Base-by-base conservation (phyloP, 148 eudicot species). In the Cornus florida region DNA sequence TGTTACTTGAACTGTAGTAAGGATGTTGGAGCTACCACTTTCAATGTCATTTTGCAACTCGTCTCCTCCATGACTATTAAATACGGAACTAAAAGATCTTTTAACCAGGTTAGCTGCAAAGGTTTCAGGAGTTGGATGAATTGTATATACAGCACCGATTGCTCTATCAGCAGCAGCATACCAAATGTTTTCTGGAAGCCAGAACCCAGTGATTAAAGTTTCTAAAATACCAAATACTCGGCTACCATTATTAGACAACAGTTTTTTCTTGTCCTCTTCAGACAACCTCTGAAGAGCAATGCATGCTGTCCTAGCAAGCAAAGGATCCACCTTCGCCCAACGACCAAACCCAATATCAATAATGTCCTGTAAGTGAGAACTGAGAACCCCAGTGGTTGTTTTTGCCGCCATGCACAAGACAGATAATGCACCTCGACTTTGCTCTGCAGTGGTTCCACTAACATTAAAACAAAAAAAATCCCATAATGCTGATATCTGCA, bases 261-360 rank as follows among this genome's bases (percentile, higher is more conserved):
- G 82, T 65, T 86, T 93, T 88, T 91, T 89, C 87, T 87, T 92
- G 82, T 95, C 99, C 65, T 93, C 97, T 79, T 86, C 93, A 66
- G 99, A 87, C 75, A 95, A 80, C 85, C 97, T 92, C 83, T 93
- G 97, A 67, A 95, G 90, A 81, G 93, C 94, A 81, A 86, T 69
- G 80, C 99, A 95, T 50, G 97, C 97, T 83, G 92, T 95, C 82
- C 99, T 90, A 60, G 99, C 99, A 75, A 95, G 97, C 85, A 95
- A 86, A 84, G 99, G 98, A 71, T 95, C 99, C 73, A 92, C 88
- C 85, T 95, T 95, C 28, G 99, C 97, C 99, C 99, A 95, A 56
- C 97, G 90, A 76, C 99, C 99, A 86, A 95, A 93, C 72, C 99
- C 99, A 77, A 95, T 95, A 81, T 95, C 99, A 81, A 95, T 80